Evolutionary conservation across 2,329 filamentous ascomycete genomes (phyloP), one percentile per base, ranked within the genome.

Genomic region (Fusarium aywerte): DNA sequence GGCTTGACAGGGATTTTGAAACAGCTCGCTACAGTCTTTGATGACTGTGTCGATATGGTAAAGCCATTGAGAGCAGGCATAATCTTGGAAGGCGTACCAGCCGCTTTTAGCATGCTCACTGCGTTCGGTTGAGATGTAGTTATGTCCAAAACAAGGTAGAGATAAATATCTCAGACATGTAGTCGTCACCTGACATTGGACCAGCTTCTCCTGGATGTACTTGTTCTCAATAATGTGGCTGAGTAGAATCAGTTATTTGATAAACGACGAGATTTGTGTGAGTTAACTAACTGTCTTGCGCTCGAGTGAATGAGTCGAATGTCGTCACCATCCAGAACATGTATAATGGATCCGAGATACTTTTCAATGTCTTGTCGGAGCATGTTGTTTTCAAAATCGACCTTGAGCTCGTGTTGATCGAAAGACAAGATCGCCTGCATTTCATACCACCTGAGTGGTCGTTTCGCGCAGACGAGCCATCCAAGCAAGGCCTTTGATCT

Each of bases 211-310:
- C 0, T 12, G 29, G 0, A 55, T 36, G 1, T 62, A 50, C 1
- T 16, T 31, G 7, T 36, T 62, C 2, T 62, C 4, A 2, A 62
- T 27, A 1, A 62, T 54, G 1, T 62, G n/a, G 5, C 58, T 55
- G 5, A 6, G 0, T 3, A 1, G n/a, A 4, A n/a, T 2, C 7
- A 52, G 9, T 15, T 8, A 13, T 1, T 0, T 2, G 5, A 0
- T 2, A 0, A 0, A 9, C 1, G 0, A 11, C 1, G 0, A 7
- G n/a, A 5, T 7, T 35, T 13, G 15, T 32, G 18, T 7, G 0
- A 6, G 3, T 0, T 2, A 13, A n/a, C 55, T 12, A 0, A 23
- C 58, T 32, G 43, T 33, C 39, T 2, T 1, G 58, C 58, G 2
- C 33, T 62, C 4, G 58, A 54, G 10, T 62, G 58, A 1, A 62